phyloP scores from a whole-genome alignment of 306 rosid species.

The Dalbergia oliveri region DNA sequence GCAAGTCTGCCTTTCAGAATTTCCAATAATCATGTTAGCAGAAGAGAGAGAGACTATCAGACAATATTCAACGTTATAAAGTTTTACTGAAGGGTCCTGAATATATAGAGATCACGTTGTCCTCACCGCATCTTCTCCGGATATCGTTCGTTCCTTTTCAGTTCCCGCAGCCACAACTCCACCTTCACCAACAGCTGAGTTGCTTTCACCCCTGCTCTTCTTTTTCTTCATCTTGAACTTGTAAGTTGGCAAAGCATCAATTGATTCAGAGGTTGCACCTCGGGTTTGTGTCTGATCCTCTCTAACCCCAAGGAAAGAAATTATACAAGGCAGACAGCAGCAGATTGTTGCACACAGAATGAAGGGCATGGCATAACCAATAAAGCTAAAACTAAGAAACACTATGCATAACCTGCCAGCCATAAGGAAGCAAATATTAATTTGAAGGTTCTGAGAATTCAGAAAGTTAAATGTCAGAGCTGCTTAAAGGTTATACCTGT shows the following conservation, averaged over 20 bases:
- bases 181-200: conserved; percentile 67
- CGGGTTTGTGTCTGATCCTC: conserved; percentile 83
- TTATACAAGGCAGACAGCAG: conserved; percentile 97
- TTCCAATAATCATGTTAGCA: too few relatives aligned
- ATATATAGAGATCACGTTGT: conserved; percentile 40
- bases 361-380: conserved; percentile 99
- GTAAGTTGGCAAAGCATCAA: conserved; percentile 84
- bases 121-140: conserved; percentile 96
- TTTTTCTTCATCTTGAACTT: conserved; percentile 87
- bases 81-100: conserved; percentile 12
- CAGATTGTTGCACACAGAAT: conserved; percentile 97
- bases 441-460: conserved; percentile 31
- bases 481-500: conserved; percentile 67
- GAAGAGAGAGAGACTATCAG: too few relatives aligned
- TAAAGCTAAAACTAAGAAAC: conserved; percentile 92
- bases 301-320: conserved; percentile 91
- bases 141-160: conserved; percentile 80
- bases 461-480: conserved; percentile 28
- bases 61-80: not conserved
- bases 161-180: conserved; percentile 95
- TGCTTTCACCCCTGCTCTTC: conserved; percentile 63
- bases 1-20: too few relatives aligned
- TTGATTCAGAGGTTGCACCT: conserved; percentile 94
- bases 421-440: conserved; percentile 40
- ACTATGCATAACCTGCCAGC: conserved; percentile 89